Evolutionary conservation across 352 stramenopile species (phyloP), one percentile per base, ranked within the genome.

Genomic region (Phytophthora pistaciae): DNA sequence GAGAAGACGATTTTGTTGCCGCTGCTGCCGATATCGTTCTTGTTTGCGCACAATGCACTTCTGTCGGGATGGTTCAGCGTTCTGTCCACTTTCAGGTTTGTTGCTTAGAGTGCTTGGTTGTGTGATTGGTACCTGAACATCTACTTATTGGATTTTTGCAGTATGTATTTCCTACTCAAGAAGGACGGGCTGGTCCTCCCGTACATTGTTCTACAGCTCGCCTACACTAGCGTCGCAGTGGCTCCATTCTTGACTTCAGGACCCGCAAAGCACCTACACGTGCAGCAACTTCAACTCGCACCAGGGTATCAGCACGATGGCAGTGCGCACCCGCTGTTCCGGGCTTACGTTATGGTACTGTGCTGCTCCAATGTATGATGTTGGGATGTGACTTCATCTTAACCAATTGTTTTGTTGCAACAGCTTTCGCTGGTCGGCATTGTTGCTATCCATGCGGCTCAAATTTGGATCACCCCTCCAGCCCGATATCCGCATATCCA

Each of bases 1-100:
- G 97, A 99, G 74, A 99, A 99, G 73, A 93, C 94, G 7, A 98
- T 99, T 59, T 72, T 99, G 61, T 80, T 99, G 29, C 84, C 95
- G n/a, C 60, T 98, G 42, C 83, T 98, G 38, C 96, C 97, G 1
- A 83, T 97, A 10, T 91, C 89, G n/a, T 84, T 99, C 5, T 75
- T 99, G 27, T 88, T 87, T 69, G 66, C 73, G 16, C 67, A 91
- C 42, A 78, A 86, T 11, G 68, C 84, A 21, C 75, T 95, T 25
- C 54, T 96, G 0, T 75, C 84, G 13, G 81, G 85, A 16, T 95
- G 88, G 87, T 95, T 95, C 64, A 90, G 85, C 60, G 78, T 90
- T 36, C 42, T 96, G 6, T 91, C 90, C 38, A 92, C 90, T 10
- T 96, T 95, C 68, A 96, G 90, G 90, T 96, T 60, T 63, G 72